Evolutionary conservation across 148 eudicot species (phyloP).

Genomic region (Rhododendron mucronatum): DNA sequence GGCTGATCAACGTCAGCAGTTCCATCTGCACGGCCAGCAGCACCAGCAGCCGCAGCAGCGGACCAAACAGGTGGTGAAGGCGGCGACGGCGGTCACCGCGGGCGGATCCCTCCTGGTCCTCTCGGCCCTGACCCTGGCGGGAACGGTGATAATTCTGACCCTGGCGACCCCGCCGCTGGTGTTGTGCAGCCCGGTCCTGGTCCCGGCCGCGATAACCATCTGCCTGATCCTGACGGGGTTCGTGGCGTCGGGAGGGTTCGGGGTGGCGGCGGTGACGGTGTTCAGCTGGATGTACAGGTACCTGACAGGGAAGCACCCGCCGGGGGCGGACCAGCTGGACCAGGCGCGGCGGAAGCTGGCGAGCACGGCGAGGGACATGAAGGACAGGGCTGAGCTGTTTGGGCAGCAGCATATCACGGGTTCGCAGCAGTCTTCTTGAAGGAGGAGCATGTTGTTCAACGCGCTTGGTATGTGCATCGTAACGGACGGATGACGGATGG

Average conservation of each 20-base stretch:
- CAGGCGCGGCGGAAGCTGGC: slow-evolving; percentile 32
- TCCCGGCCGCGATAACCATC: slow-evolving; percentile 29
- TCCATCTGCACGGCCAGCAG: slow-evolving; percentile 7
- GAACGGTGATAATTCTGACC: slow-evolving; percentile 32
- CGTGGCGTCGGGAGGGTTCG: slow-evolving; percentile 32
- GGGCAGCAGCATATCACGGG: slow-evolving; percentile 12
- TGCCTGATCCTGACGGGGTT: slow-evolving; percentile 24
- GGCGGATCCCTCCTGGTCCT: slow-evolving; percentile 50
- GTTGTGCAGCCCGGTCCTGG: slow-evolving; percentile 39
- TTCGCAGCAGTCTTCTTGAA: neutral
- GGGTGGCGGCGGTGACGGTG: slow-evolving; percentile 30
- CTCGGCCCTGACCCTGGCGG: slow-evolving; percentile 37
- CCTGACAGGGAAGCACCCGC: slow-evolving; percentile 37
- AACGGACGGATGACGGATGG: too few relatives aligned
- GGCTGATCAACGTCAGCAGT: neutral
- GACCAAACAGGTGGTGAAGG: slow-evolving; percentile 38
- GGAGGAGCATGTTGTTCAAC: neutral
- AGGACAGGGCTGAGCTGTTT: slow-evolving; percentile 31
- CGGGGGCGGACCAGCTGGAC: slow-evolving; percentile 33
- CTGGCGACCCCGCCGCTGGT: slow-evolving; percentile 43
- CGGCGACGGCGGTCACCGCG: slow-evolving; percentile 37
- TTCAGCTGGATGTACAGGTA: slow-evolving; percentile 39
- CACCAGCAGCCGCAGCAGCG: slow-evolving; percentile 13
- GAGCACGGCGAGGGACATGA: slow-evolving; percentile 30
- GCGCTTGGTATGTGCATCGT: neutral